A percentile compares a stretch with the other conserved stretches of the same genome.
Evolutionary conservation across 2,329 filamentous ascomycete species (phyloP).

Genomic region (Xenosphaeropsis pyriputrescens): DNA sequence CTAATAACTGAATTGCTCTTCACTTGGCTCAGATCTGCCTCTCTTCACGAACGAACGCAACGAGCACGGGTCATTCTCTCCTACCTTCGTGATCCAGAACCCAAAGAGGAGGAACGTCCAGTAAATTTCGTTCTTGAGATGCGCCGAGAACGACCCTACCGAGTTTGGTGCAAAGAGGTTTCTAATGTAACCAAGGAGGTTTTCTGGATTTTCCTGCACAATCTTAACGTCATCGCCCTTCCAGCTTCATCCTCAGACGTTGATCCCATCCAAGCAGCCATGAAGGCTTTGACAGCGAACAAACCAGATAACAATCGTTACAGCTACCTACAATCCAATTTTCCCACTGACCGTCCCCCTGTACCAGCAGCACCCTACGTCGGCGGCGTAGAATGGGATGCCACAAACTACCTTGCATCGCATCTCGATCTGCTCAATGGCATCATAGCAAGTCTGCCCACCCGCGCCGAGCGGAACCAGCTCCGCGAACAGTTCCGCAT

Average conservation of each 20-base stretch:
- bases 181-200: conserved; percentile 92
- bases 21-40: conserved; percentile 64
- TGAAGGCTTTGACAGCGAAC: conserved; percentile 15
- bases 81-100: conserved; percentile 69
- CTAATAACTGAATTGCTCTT: conserved; percentile 84
- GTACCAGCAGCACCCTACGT: conserved; percentile 93
- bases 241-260: conserved; percentile 21
- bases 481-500: conserved; percentile 66
- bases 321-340: conserved; percentile 55
- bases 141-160: conserved; percentile 74
- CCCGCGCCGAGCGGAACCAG: conserved; percentile 52
- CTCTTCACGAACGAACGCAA: conserved; percentile 42
- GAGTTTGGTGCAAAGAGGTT: conserved; percentile 87
- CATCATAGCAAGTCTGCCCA: conserved; percentile 68
- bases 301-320: conserved; percentile 22
- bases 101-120: conserved; percentile 60
- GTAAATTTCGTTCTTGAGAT: conserved; percentile 83
- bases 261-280: conserved; percentile 13
- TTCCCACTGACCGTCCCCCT: conserved; percentile 74
- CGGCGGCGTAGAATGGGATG: conserved; percentile 96
- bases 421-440: conserved; percentile 91
- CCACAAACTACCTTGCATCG: conserved; percentile 86
- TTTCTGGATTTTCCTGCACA: conserved; percentile 97
- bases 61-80: conserved; percentile 61
- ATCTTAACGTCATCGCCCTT: conserved; percentile 72